Conservation (phyloP, 805 yeast species). For the Candida tibetensis region DNA sequence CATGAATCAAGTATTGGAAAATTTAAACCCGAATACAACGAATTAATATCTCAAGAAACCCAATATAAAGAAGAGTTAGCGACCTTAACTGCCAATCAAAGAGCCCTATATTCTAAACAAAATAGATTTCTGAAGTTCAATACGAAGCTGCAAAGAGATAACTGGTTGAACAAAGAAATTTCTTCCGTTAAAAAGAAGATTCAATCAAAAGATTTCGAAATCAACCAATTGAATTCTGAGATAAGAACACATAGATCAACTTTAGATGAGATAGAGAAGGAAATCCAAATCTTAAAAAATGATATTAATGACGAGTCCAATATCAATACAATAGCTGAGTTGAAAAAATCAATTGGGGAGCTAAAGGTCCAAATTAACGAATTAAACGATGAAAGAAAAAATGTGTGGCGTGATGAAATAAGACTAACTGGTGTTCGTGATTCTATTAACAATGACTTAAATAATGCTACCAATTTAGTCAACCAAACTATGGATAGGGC, state of each 20-base stretch:
- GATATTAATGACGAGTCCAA: conserved; percentile 16
- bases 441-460: conserved; percentile 53
- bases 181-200: conserved; percentile 28
- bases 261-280: conserved; percentile 11
- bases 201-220: conserved; percentile 19
- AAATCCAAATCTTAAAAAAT: conserved; percentile 18
- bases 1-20: conserved; percentile 37
- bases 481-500: conserved; percentile 74
- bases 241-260: conserved; percentile 12
- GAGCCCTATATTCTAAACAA: conserved; percentile 64
- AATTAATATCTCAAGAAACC: conserved; percentile 40
- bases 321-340: conserved; percentile 13
- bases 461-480: conserved; percentile 56
- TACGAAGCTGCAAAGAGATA: conserved; percentile 56
- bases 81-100: conserved; percentile 50
- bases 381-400: conserved; percentile 65
- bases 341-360: conserved; percentile 35
- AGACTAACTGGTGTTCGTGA: conserved; percentile 55
- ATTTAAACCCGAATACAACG: conserved; percentile 41
- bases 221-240: conserved; percentile 21
- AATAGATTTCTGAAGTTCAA: conserved; percentile 63
- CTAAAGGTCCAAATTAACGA: conserved; percentile 41
- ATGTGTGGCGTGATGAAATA: conserved; percentile 77
- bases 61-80: conserved; percentile 37
- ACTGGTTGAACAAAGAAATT: conserved; percentile 61